These are phyloP conservation scores for Cajanus cajan DNA, from an alignment of 306 rosid genomes.

Conservation along the genomic window DNA sequence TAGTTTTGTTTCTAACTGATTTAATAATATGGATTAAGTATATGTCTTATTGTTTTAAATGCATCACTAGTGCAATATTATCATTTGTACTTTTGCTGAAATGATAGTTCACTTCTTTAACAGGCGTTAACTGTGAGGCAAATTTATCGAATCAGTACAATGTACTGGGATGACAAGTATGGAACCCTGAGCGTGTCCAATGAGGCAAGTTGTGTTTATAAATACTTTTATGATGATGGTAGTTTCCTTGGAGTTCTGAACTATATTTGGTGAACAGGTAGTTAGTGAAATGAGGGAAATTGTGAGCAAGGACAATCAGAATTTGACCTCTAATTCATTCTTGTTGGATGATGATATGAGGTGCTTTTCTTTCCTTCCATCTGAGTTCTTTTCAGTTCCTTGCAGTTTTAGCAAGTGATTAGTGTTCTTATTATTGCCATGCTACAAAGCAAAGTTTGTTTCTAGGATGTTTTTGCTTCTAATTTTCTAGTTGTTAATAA, in stretches of 20 bases:
- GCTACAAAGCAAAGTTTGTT: neutral
- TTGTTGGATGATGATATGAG: slow-evolving; percentile 86
- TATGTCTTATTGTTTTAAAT: neutral
- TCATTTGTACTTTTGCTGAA: neutral
- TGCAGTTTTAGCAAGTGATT: slow-evolving; percentile 5
- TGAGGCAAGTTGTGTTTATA: slow-evolving; percentile 63
- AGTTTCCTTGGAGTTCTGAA: slow-evolving; percentile 2
- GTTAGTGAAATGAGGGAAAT: slow-evolving; percentile 85
- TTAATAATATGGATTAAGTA: neutral
- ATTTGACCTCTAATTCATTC: slow-evolving; percentile 73
- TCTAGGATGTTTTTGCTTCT: neutral
- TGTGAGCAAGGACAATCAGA: slow-evolving; percentile 72
- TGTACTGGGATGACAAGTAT: slow-evolving; percentile 97
- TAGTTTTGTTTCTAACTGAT: neutral
- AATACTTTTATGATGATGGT: neutral
- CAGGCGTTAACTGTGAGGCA: slow-evolving; percentile 89
- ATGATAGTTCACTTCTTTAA: slow-evolving; percentile 10
- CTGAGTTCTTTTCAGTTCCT: neutral
- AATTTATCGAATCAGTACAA: slow-evolving; percentile 85
- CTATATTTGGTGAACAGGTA: slow-evolving; percentile 52
- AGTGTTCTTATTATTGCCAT: neutral
- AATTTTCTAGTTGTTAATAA: neutral
- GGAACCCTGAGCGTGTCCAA: slow-evolving; percentile 90
- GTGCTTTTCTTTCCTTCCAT: slow-evolving; percentile 33
- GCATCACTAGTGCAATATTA: neutral